Percentiles rank a stretch among this genome's conserved stretches.
Evolutionary conservation across 2,329 filamentous ascomycete genomes (phyloP).

Genomic region (Nakataea oryzae): DNA sequence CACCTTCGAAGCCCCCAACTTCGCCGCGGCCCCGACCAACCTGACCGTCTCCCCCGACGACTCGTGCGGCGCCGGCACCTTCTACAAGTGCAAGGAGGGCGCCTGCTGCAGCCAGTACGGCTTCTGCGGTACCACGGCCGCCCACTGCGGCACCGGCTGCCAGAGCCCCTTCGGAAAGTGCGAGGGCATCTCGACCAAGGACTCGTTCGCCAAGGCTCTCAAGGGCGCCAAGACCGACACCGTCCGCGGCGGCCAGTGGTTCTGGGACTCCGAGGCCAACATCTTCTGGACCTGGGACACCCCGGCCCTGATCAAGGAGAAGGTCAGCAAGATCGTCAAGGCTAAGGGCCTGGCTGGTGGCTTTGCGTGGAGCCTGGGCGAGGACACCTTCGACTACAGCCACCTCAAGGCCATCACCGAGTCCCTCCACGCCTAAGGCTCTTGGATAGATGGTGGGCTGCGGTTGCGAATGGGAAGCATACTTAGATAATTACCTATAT

Average conservation of each 20-base stretch:
- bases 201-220: slow-evolving; percentile 31
- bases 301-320: slow-evolving; percentile 31
- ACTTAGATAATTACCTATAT: background rate
- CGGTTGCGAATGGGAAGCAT: background rate
- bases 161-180: slow-evolving; percentile 12
- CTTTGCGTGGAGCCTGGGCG: slow-evolving; percentile 42
- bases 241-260: slow-evolving; percentile 42
- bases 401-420: background rate
- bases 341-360: slow-evolving; percentile 34
- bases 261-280: slow-evolving; percentile 31
- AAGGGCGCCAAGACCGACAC: slow-evolving; percentile 30
- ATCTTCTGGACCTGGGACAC: slow-evolving; percentile 49
- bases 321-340: slow-evolving; percentile 33
- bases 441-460: background rate
- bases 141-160: slow-evolving; percentile 12
- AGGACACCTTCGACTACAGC: slow-evolving; percentile 29
- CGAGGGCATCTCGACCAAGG: slow-evolving; percentile 7
- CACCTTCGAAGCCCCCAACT: slow-evolving; percentile 27
- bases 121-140: slow-evolving; percentile 9
- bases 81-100: slow-evolving; percentile 7
- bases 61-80: slow-evolving; percentile 11
- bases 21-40: slow-evolving; percentile 5
- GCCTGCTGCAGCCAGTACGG: slow-evolving; percentile 12
- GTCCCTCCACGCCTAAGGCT: background rate
- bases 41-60: slow-evolving; percentile 10